A percentile compares a stretch with the other conserved stretches of the same genome.
These are phyloP conservation scores for Paraphoma sp. DNA, from an alignment of 2,329 filamentous ascomycete species.

Conservation along the genomic window DNA sequence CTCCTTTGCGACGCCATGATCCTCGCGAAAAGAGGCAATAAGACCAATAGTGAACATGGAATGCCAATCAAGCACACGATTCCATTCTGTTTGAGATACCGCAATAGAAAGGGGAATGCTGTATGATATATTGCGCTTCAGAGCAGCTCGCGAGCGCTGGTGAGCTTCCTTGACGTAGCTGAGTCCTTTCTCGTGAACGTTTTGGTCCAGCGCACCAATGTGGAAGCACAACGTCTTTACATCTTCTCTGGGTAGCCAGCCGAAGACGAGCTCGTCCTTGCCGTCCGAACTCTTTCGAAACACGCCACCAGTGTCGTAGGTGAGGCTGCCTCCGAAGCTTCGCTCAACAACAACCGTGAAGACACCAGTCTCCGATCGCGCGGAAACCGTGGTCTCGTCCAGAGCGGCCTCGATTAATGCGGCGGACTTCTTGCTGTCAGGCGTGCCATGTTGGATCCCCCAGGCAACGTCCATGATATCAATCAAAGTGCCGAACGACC, in stretches of 20 bases:
- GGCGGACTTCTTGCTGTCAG: slow-evolving; percentile 66
- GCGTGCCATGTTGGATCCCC: slow-evolving; percentile 68
- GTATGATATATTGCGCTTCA: slow-evolving; percentile 24
- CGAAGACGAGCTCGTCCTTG: slow-evolving; percentile 57
- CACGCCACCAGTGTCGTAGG: slow-evolving; percentile 53
- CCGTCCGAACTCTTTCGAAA: slow-evolving; percentile 48
- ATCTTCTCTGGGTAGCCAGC: slow-evolving; percentile 67
- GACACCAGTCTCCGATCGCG: slow-evolving; percentile 43
- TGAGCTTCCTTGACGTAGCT: slow-evolving; percentile 65
- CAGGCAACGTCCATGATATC: slow-evolving; percentile 74
- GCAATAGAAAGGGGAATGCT: slow-evolving; percentile 30
- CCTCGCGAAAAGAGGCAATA: slow-evolving; percentile 71
- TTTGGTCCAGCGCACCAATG: slow-evolving; percentile 62
- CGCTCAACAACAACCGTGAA: slow-evolving; percentile 52
- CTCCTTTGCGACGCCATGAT: slow-evolving; percentile 63
- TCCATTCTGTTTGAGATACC: slow-evolving; percentile 64
- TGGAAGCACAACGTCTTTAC: slow-evolving; percentile 67
- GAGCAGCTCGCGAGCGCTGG: slow-evolving; percentile 53
- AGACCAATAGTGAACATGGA: slow-evolving; percentile 75
- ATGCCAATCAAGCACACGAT: slow-evolving; percentile 70
- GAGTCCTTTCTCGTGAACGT: slow-evolving; percentile 62
- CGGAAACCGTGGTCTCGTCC: slow-evolving; percentile 51
- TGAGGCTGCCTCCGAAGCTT: slow-evolving; percentile 42
- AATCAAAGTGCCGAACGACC: slow-evolving; percentile 70
- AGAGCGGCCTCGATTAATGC: slow-evolving; percentile 58